Conservation (phyloP, 345 rosid genomes). For the Eucalyptus polyanthemos region DNA sequence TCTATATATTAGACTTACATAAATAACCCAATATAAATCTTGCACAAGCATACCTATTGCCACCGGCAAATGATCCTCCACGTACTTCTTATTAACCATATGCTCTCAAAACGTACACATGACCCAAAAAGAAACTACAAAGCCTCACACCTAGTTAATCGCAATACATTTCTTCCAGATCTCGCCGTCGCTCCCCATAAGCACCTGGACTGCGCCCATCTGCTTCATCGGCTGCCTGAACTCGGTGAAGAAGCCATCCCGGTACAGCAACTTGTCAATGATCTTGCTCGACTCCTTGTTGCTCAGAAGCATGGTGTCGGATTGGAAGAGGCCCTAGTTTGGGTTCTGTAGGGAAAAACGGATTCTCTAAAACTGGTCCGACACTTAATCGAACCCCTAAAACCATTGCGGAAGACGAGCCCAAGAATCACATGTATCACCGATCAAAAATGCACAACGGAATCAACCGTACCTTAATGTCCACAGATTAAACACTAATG, state of each 20-base stretch:
- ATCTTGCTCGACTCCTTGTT: not conserved
- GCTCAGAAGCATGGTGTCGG: slow-evolving; percentile 21
- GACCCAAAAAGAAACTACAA: not conserved
- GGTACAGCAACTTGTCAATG: not conserved
- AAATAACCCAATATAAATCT: not conserved
- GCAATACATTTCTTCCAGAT: slow-evolving; percentile 14
- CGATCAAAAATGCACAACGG: too few species aligned
- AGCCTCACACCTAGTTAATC: not conserved
- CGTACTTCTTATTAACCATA: not conserved
- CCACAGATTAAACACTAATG: too few species aligned
- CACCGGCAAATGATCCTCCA: not conserved
- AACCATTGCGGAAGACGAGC: too few species aligned
- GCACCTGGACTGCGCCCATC: slow-evolving; percentile 7
- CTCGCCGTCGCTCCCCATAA: slow-evolving; percentile 15
- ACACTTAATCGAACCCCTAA: too few species aligned
- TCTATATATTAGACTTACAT: not conserved
- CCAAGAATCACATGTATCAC: too few species aligned
- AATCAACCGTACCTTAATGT: too few species aligned
- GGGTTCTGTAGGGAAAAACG: not conserved
- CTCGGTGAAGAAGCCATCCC: slow-evolving; percentile 2
- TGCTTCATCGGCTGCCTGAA: slow-evolving; percentile 15
- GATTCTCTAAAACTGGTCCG: too few species aligned
- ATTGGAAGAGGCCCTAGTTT: slow-evolving; percentile 7
- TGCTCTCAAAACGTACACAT: not conserved
- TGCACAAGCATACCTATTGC: not conserved